Base-by-base conservation (phyloP, 352 stramenopile species). In the Phytopythium litorale region DNA sequence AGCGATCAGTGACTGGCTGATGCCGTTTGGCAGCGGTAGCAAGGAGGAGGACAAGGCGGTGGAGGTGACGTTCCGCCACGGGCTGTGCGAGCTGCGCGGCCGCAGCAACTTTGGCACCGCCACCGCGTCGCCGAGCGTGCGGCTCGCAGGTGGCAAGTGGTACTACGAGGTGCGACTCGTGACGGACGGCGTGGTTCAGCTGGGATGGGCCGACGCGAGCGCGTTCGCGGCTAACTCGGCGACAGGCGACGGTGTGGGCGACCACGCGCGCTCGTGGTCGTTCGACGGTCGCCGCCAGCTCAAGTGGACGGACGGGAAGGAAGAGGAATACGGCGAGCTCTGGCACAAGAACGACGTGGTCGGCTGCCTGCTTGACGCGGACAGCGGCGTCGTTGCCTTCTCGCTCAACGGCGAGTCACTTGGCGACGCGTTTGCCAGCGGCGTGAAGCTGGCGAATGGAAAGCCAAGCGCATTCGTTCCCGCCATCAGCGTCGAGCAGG, bases 141-240 rank as follows among this genome's bases (percentile, higher is more conserved):
- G 62, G 1, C 55, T 90, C 58, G 78, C 72, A 8, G 61, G 58
- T 13, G 87, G 87, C 19, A 90, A 89, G 70, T 93, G 83, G 82
- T 97, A 97, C 64, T 97, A 96, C 67, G 92, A 98, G 62, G 92
- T 97, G 18, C 82, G 83, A 30, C 73, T 98, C 13, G 63, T 97
- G 37, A 96, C 89, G 9, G 83, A 83, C 65, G 92, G 90, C 19
- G 75, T 98, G 15, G 90, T 96, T 54, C 93, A 98, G 67, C 66
- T 98, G 55, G 93, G 93, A n/a, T 98, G 92, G 93, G 88, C 90
- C 9, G 87, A 96, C 62, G 78, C 68, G 11, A 1, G 7, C 11
- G 76, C 77, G 4, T 97, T 97, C 56, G 68, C 68, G 19, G 78
- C 81, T 12, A 83, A 94, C 54, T 94, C 87, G 1, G 83, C 79